Conservation (phyloP, 2,329 filamentous ascomycete genomes). For the Hymenoscyphus fructigenus region DNA sequence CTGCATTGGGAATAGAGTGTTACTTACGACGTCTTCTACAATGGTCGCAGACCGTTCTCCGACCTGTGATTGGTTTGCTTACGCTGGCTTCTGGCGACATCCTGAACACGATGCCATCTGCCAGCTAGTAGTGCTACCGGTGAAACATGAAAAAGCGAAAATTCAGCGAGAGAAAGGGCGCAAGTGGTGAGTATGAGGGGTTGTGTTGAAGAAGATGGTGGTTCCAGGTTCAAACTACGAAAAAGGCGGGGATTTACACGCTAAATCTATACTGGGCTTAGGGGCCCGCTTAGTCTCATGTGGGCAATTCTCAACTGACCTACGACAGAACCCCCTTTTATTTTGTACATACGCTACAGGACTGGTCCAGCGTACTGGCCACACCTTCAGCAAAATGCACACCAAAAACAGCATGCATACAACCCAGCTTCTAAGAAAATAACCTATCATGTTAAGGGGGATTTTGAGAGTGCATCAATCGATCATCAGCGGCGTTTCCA, state of each 20-base stretch:
- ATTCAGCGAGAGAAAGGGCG: conserved; percentile 31
- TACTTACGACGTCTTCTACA: conserved; percentile 45
- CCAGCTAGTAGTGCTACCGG: conserved; percentile 19
- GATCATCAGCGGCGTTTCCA: no score
- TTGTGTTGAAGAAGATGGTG: background rate
- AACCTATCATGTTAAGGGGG: no score
- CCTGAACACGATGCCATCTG: conserved; percentile 17
- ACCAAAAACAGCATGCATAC: no score
- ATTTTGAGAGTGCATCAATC: no score
- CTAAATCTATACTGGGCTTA: conserved; percentile 1
- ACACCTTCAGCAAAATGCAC: no score
- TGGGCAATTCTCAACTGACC: background rate
- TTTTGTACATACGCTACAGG: background rate
- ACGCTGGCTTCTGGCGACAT: conserved; percentile 32
- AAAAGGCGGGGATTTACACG: background rate
- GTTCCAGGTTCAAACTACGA: background rate
- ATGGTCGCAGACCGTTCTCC: conserved; percentile 46
- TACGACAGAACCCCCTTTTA: background rate
- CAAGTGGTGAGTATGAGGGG: background rate
- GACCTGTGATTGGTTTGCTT: conserved; percentile 22
- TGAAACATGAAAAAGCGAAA: conserved; percentile 11
- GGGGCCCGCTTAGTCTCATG: background rate
- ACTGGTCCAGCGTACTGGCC: no score
- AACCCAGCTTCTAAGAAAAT: no score
- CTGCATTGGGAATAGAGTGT: conserved; percentile 3